Base-by-base conservation (phyloP, 257 asterid species). In the Mentha longifolia region DNA sequence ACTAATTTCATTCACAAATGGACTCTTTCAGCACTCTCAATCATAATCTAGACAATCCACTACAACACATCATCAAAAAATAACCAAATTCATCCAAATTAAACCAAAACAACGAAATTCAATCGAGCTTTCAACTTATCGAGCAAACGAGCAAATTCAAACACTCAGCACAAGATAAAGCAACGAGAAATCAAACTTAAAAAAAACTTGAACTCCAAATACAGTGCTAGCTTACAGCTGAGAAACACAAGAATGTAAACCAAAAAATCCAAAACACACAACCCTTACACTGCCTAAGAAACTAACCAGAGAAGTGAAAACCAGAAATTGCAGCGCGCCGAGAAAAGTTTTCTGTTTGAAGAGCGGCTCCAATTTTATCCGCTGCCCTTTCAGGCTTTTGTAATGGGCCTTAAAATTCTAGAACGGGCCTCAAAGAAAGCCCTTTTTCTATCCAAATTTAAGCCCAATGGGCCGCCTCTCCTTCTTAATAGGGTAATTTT, bases 301-400 rank as follows among this genome's bases (percentile, higher is more conserved):
- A 61, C 66, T 60, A 60, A 60, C 65, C 65, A 35, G 65, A 61
- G 39, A 7, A 14, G 13, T 6, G 22, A n/a, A 58, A 61, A 35
- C 15, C 58, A 19, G 58, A 35, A 61, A 33, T 31, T 58, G 45
- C 64, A 31, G 64, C 45, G 28, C 46, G 47, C 47, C 0, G 28
- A 9, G 20, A 61, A 7, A n/a, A 5, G 0, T 6, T 57, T 57
- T 31, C 14, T 33, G 65, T 15, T 58, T 59, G 13, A 7, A 2
- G 14, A 7, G 65, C 45, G 14, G 22, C 64, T 58, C 20, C 13
- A 30, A 0, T 28, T 58, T 31, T 30, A 15, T 16, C 31, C 64
- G 1, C 8, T 30, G 64, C 43, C 64, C 45, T 58, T 58, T 14
- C 41, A 14, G 39, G 39, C 39, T 33, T 35, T 35, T 35, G 0